These are phyloP conservation scores for Thermochaetoides thermophila DNA, from an alignment of 495 filamentous ascomycete genomes.

Conservation along the genomic window DNA sequence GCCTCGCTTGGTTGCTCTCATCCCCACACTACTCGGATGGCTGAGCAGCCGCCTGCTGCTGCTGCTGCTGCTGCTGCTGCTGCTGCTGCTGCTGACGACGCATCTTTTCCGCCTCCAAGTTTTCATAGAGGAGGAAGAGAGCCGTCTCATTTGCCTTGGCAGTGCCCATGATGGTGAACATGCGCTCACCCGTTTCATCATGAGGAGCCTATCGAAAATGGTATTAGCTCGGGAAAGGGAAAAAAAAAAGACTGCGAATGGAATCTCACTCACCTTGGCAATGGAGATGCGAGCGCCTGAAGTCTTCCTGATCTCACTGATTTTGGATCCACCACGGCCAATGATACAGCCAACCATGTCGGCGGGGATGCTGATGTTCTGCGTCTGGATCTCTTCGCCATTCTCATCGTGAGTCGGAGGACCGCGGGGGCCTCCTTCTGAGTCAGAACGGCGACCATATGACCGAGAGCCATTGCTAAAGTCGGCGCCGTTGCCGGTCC, in stretches of 20 bases:
- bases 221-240: neutral
- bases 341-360: slow-evolving; percentile 99
- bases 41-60: no score
- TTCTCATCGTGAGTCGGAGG: slow-evolving; percentile 82
- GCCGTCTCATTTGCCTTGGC: slow-evolving; percentile 85
- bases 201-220: slow-evolving; percentile 49
- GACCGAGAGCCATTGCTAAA: slow-evolving; percentile 67
- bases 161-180: slow-evolving; percentile 98
- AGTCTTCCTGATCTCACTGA: slow-evolving; percentile 90
- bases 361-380: slow-evolving; percentile 97
- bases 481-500: slow-evolving; percentile 92
- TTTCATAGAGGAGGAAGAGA: slow-evolving; percentile 92
- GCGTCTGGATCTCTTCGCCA: slow-evolving; percentile 93
- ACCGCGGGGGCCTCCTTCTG: slow-evolving; percentile 55
- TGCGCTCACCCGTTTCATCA: slow-evolving; percentile 92
- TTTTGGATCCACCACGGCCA: slow-evolving; percentile 84
- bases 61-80: no score
- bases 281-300: slow-evolving; percentile 96
- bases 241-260: neutral
- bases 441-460: slow-evolving; percentile 66
- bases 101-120: slow-evolving; percentile 96
- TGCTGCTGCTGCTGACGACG: slow-evolving; percentile 69
- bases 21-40: slow-evolving; percentile 48
- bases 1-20: slow-evolving; percentile 9
- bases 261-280: slow-evolving; percentile 49